Percentiles rank a stretch among this genome's conserved stretches.
Conservation (phyloP, 257 asterid species). For the Jacaranda copaia region DNA sequence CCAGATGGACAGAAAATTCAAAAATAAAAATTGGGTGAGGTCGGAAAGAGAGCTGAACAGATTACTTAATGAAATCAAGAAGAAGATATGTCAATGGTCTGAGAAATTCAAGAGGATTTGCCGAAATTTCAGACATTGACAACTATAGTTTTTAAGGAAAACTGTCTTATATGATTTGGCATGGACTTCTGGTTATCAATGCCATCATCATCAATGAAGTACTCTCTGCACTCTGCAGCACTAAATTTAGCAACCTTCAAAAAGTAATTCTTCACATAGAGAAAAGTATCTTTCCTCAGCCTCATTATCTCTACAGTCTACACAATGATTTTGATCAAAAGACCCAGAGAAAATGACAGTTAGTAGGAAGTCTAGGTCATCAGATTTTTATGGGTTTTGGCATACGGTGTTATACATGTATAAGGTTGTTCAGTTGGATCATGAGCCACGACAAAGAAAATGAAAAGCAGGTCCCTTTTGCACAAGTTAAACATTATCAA, state of each 20-base stretch:
- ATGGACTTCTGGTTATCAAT: not conserved
- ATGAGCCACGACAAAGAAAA: conserved; percentile 3
- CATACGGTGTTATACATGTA: conserved; percentile 5
- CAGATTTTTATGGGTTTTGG: conserved; percentile 23
- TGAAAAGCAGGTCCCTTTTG: conserved; percentile 9
- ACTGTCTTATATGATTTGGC: too few relatives aligned
- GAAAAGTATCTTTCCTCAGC: conserved; percentile 14
- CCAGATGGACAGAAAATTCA: too few relatives aligned
- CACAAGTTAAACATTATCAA: conserved; percentile 2
- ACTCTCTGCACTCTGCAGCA: not conserved
- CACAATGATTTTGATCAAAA: not conserved
- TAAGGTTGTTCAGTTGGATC: conserved; percentile 2
- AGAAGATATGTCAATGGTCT: too few relatives aligned
- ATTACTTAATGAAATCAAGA: too few relatives aligned
- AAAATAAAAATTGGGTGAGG: too few relatives aligned
- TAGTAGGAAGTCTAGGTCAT: not conserved
- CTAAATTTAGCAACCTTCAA: not conserved
- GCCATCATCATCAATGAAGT: not conserved
- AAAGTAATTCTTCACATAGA: not conserved
- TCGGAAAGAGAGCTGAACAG: too few relatives aligned
- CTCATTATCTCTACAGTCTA: not conserved
- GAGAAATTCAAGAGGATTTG: too few relatives aligned
- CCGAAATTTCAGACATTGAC: too few relatives aligned
- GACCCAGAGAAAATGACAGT: conserved; percentile 3
- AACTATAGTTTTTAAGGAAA: too few relatives aligned